phyloP scores from a whole-genome alignment of 1,139 yeast species.

The Magnusiomyces suaveolens region DNA sequence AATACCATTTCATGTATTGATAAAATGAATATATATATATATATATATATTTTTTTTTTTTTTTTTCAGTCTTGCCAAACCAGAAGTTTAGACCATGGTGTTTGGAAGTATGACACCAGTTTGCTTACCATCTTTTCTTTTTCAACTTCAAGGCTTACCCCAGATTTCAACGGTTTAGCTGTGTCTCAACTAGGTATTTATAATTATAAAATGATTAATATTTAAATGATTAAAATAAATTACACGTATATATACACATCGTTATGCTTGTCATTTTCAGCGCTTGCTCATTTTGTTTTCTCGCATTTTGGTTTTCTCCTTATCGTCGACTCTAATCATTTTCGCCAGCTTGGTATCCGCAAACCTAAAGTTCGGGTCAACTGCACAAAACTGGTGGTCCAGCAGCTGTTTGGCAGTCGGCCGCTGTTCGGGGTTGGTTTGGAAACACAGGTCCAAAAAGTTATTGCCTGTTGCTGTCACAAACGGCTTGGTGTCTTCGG shows the following conservation, averaged over 20 bases:
- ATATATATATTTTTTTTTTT: too few relatives aligned
- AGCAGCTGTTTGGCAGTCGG: conserved; percentile 76
- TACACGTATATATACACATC: background rate
- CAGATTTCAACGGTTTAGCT: too few relatives aligned
- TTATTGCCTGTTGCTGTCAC: conserved; percentile 57
- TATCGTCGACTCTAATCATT: conserved; percentile 44
- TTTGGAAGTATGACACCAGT: too few relatives aligned
- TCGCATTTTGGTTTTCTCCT: conserved; percentile 21
- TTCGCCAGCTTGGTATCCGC: conserved; percentile 53
- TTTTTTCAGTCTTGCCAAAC: too few relatives aligned
- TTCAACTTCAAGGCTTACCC: too few relatives aligned
- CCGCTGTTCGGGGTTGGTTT: conserved; percentile 66
- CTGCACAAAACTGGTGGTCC: conserved; percentile 50
- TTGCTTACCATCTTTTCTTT: too few relatives aligned
- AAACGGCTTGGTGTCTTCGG: conserved; percentile 63
- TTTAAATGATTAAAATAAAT: too few relatives aligned
- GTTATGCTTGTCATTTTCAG: background rate
- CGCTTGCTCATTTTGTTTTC: conserved; percentile 3
- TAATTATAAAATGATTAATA: too few relatives aligned
- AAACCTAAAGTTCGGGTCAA: conserved; percentile 47
- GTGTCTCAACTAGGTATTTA: too few relatives aligned
- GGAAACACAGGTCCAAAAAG: conserved; percentile 70
- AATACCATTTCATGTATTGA: too few relatives aligned
- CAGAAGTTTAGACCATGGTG: too few relatives aligned
- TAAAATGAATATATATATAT: too few relatives aligned